Percentiles rank a stretch among this genome's conserved stretches.
phyloP scores from a whole-genome alignment of 2,329 filamentous ascomycete species.

The Pyrenophora teres region DNA sequence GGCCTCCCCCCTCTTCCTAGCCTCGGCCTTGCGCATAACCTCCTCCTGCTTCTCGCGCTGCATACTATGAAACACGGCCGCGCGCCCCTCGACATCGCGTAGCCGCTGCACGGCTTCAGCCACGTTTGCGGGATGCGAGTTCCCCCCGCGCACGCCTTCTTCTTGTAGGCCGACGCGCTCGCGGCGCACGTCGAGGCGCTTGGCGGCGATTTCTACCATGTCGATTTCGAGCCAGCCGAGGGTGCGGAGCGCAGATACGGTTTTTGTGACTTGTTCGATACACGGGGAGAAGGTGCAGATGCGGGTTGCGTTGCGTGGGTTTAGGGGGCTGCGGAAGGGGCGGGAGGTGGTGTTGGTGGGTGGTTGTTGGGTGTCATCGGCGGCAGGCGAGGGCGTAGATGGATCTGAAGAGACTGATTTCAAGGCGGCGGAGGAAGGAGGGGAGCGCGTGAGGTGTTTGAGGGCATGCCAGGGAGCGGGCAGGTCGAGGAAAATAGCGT shows the following conservation, averaged over 20 bases:
- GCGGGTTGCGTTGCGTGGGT: constrained; percentile 72
- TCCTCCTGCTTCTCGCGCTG: constrained; percentile 50
- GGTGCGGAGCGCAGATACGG: constrained; percentile 77
- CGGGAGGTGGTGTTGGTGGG: neutral
- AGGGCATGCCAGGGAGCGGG: constrained; percentile 82
- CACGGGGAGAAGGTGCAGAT: constrained; percentile 96
- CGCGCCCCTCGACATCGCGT: constrained; percentile 71
- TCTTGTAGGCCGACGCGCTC: constrained; percentile 76
- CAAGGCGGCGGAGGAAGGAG: constrained; percentile 31
- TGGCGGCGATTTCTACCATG: constrained; percentile 87
- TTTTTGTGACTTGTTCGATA: constrained; percentile 92
- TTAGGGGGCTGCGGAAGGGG: constrained; percentile 60
- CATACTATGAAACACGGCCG: constrained; percentile 65
- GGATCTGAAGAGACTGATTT: constrained; percentile 35
- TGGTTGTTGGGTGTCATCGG: constrained; percentile 15
- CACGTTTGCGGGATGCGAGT: constrained; percentile 72
- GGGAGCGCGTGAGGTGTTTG: constrained; percentile 69
- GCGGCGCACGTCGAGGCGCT: constrained; percentile 77
- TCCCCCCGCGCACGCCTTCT: constrained; percentile 70
- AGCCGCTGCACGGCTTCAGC: constrained; percentile 77
- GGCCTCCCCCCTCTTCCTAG: constrained; percentile 37
- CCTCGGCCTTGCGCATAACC: constrained; percentile 50
- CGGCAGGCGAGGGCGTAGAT: constrained; percentile 49
- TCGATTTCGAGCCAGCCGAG: constrained; percentile 89
- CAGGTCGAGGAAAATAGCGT: constrained; percentile 77